These are phyloP conservation scores for Hibiscus syriacus DNA, from an alignment of 345 rosid species.

Conservation along the genomic window DNA sequence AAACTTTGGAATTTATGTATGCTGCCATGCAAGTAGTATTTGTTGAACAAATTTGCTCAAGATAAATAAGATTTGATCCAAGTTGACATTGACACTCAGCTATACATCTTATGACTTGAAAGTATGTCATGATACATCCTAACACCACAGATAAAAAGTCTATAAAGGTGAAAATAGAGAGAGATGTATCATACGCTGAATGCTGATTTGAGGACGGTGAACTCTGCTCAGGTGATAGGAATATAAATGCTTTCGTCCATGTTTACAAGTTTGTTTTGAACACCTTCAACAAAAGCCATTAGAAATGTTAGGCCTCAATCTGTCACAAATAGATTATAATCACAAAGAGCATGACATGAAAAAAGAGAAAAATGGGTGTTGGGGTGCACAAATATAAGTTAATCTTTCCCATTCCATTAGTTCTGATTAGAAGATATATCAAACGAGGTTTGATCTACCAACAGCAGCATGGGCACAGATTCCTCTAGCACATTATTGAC, in stretches of 20 bases:
- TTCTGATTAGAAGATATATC: too few relatives aligned
- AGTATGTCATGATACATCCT: not conserved
- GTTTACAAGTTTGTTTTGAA: conserved; percentile 75
- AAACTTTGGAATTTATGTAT: not conserved
- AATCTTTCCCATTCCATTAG: not conserved
- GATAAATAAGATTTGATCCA: not conserved
- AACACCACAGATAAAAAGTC: not conserved
- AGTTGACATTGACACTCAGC: not conserved
- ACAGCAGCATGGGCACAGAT: not conserved
- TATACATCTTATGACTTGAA: not conserved
- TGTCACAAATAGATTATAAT: not conserved
- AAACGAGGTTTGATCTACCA: not conserved
- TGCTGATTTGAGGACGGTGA: conserved; percentile 60
- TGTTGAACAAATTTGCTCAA: not conserved
- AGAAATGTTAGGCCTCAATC: not conserved
- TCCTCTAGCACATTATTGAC: not conserved
- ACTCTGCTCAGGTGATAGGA: conserved; percentile 78
- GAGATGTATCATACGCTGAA: conserved; percentile 47
- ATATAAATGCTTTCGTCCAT: conserved; percentile 76
- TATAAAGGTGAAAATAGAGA: not conserved
- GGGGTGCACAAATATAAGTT: not conserved
- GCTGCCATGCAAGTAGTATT: not conserved
- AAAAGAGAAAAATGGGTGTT: not conserved
- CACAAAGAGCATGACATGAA: not conserved
- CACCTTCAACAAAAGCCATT: conserved; percentile 41